These are phyloP conservation scores for Phytophthora pistaciae DNA, from an alignment of 352 stramenopile genomes.

Conservation along the genomic window DNA sequence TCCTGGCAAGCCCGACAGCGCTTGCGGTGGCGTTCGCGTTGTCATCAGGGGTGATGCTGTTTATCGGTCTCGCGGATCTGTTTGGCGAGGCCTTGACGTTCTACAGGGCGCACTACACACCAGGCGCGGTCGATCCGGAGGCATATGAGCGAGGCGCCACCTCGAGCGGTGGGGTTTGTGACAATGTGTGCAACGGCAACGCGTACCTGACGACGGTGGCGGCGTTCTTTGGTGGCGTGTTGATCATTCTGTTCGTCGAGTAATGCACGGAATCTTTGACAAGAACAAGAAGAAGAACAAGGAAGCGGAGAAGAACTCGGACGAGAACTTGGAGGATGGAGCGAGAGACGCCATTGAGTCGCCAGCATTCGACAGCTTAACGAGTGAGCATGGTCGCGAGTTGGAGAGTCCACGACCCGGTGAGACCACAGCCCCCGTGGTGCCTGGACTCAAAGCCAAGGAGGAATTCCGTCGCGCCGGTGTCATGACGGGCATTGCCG, in stretches of 20 bases:
- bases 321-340: constrained; percentile 10
- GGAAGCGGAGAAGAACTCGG: neutral
- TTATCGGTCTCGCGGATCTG: constrained; percentile 73
- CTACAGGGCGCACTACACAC: constrained; percentile 63
- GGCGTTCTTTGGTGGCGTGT: constrained; percentile 63
- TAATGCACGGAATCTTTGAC: constrained; percentile 57
- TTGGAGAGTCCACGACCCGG: neutral
- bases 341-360: constrained; percentile 4
- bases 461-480: constrained; percentile 83
- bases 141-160: constrained; percentile 67
- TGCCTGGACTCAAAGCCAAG: constrained; percentile 36
- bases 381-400: neutral
- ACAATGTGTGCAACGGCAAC: constrained; percentile 67
- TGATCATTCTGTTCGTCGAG: constrained; percentile 77
- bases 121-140: constrained; percentile 60
- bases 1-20: constrained; percentile 60
- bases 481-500: constrained; percentile 94
- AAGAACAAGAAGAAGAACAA: constrained; percentile 26
- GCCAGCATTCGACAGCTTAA: constrained; percentile 4
- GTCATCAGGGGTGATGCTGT: constrained; percentile 79
- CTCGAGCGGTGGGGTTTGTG: constrained; percentile 48
- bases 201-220: constrained; percentile 61
- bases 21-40: constrained; percentile 75
- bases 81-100: constrained; percentile 60
- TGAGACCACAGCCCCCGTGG: neutral